Base-by-base conservation (phyloP, 768 basidiomycete genomes). In the Pulveroboletus sp. region DNA sequence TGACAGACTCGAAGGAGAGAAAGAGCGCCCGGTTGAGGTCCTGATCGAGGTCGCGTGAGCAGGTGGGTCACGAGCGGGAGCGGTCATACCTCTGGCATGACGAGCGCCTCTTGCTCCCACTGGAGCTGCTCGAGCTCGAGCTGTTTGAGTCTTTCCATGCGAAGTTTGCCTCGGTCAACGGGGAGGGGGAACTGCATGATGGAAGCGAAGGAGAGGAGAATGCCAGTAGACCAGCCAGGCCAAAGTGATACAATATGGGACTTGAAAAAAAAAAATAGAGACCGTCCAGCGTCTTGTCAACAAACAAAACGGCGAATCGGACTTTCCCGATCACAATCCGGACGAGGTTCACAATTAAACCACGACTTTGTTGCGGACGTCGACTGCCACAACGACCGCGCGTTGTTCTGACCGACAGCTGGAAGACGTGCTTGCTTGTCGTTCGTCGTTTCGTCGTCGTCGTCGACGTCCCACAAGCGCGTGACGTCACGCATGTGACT, bases 101-200 rank as follows among this genome's bases (percentile, higher is more conserved):
- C 74, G 38, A 82, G 68, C 0, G 78, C 81, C 36, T 81, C 78
- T 13, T 72, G 71, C 18, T 82, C 81, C 62, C 81, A 81, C 26
- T 68, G 56, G 2, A 71, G 74, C 53, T 79, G 74, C 58, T 82
- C 80, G 26, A 71, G 69, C 61, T 82, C 81, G 31, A 75, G 70
- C 47, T 78, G 76, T 32, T 71, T 62, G 17, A 80, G 69, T 7
- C 68, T 67, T 42, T 73, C 70, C 60, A 72, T 76, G 33, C 80
- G 74, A 43, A 75, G 68, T 45, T 73, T 76, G 24, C 76, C 71
- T 48, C 80, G 71, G 36, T 69, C 68, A 68, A 67, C 58, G 69
- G 68, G 58, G 55, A 53, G 28, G 6, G 39, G 58, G 13, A 49
- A 49, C 31, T 56, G 53, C 63, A 60, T 65, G 41, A 32, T 24